Conservation (phyloP, 2,329 filamentous ascomycete genomes). For the Kalmusia sp. region DNA sequence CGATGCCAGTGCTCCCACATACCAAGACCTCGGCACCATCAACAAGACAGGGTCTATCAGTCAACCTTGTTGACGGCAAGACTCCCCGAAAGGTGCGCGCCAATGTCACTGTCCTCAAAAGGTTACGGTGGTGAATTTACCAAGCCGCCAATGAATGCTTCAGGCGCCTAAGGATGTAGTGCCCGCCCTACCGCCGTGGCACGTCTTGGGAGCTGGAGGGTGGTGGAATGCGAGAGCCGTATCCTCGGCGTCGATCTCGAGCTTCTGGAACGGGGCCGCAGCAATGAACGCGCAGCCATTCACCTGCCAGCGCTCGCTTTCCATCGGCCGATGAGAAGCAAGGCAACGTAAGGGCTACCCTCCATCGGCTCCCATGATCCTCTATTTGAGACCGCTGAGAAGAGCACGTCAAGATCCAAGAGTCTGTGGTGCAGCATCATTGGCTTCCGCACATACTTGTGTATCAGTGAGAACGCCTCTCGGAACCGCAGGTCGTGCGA, state of each 20-base stretch:
- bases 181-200: conserved; percentile 7
- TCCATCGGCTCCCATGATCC: neutral
- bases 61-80: neutral
- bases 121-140: neutral
- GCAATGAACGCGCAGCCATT: neutral
- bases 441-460: neutral
- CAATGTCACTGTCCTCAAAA: neutral
- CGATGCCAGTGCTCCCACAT: neutral
- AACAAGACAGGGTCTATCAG: neutral
- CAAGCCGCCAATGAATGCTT: conserved; percentile 12
- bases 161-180: neutral
- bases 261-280: conserved; percentile 5
- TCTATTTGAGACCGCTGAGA: neutral
- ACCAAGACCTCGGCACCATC: neutral
- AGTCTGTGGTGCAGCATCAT: neutral
- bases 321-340: neutral
- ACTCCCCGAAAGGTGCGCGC: neutral
- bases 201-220: neutral
- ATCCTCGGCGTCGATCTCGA: conserved; percentile 3
- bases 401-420: neutral
- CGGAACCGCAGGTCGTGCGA: neutral
- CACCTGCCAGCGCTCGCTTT: neutral
- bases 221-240: neutral
- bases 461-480: conserved; percentile 6
- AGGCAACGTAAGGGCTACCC: neutral